Evolutionary conservation across 176 grass and related monocot species (phyloP).

Genomic region (Carex littledalei): DNA sequence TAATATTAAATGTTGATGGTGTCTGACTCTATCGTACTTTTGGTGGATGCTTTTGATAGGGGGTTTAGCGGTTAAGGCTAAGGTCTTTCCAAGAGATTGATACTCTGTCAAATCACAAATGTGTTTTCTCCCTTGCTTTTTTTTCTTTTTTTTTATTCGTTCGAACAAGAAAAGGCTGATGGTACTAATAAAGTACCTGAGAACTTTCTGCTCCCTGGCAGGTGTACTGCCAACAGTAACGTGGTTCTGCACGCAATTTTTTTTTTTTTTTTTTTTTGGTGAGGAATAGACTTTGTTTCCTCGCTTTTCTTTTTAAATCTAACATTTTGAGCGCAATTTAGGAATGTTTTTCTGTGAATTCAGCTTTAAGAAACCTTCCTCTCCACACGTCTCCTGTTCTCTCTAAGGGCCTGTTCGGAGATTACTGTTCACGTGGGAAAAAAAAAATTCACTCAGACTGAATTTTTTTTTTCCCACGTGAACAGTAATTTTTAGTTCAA

Average conservation of each 20-base stretch:
- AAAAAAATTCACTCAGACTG: too few relatives aligned
- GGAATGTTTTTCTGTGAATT: not conserved
- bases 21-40: not conserved
- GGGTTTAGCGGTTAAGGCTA: not conserved
- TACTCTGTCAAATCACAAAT: not conserved
- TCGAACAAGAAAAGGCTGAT: not conserved
- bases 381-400: too few relatives aligned
- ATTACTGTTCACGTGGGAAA: too few relatives aligned
- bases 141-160: not conserved
- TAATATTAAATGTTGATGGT: not conserved
- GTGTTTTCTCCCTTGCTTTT: not conserved
- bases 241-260: not conserved
- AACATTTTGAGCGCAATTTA: not conserved
- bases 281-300: not conserved
- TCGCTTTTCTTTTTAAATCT: not conserved
- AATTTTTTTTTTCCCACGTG: too few relatives aligned
- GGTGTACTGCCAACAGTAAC: conserved; percentile 14
- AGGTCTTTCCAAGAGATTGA: not conserved
- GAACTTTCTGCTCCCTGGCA: conserved; percentile 20
- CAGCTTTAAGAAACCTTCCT: too few relatives aligned
- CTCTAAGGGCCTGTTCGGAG: too few relatives aligned
- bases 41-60: not conserved
- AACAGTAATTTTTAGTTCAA: too few relatives aligned
- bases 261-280: not conserved
- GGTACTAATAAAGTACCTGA: not conserved